Evolutionary conservation across 2,329 filamentous ascomycete species (phyloP).

Genomic region (Alternaria hordeiaustralica): DNA sequence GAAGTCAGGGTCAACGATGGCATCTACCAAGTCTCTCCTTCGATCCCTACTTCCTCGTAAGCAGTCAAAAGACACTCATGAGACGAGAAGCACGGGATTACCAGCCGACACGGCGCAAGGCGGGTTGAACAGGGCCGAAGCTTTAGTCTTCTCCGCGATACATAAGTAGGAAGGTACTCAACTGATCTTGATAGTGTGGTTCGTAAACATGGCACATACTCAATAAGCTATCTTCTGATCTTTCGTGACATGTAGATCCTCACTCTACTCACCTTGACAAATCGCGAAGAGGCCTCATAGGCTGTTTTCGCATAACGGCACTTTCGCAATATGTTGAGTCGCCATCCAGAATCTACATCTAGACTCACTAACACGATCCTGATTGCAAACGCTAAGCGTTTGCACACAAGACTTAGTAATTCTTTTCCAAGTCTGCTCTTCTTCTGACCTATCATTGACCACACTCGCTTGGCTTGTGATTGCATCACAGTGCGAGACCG

Average conservation of each 20-base stretch:
- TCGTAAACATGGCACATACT: background rate
- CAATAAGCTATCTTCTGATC: background rate
- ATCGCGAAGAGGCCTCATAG: background rate
- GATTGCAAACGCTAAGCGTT: background rate
- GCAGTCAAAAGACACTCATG: background rate
- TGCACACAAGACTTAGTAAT: background rate
- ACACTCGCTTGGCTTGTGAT: background rate
- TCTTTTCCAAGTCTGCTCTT: background rate
- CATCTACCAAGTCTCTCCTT: constrained; percentile 32
- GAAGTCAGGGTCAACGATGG: constrained; percentile 31
- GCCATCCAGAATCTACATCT: background rate
- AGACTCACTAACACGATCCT: background rate
- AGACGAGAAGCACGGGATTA: constrained; percentile 2
- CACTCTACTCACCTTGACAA: rapidly evolving
- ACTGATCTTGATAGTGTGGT: no score
- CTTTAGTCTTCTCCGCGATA: constrained; percentile 20
- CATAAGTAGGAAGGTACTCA: background rate
- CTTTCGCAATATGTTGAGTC: background rate
- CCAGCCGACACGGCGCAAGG: constrained; percentile 19
- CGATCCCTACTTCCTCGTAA: constrained; percentile 27
- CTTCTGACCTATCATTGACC: background rate
- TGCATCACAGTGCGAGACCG: background rate
- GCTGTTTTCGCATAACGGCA: rapidly evolving
- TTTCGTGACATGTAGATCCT: background rate
- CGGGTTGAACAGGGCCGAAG: constrained; percentile 23